Conservation (phyloP, 768 basidiomycete species). For the Pisolithus microcarpus region DNA sequence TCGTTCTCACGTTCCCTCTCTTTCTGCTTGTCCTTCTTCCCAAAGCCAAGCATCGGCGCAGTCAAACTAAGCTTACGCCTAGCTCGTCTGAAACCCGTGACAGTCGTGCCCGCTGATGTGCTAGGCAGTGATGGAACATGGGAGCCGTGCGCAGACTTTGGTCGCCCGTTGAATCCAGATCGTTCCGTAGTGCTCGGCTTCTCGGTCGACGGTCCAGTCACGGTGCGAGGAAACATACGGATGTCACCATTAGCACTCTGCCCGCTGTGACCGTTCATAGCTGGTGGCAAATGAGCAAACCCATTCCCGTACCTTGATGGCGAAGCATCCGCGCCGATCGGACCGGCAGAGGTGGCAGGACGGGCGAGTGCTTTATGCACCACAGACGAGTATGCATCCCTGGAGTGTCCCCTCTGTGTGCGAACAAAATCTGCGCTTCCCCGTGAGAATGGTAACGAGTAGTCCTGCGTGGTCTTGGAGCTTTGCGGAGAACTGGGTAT, state of each 20-base stretch:
- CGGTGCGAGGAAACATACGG: not conserved
- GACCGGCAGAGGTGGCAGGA: constrained; percentile 36
- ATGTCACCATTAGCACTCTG: not conserved
- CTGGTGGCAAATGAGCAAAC: constrained; percentile 3
- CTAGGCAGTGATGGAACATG: constrained; percentile 14
- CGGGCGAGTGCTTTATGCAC: constrained; percentile 20
- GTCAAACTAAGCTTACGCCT: constrained; percentile 65
- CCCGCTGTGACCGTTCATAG: not conserved
- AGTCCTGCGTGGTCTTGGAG: constrained; percentile 7
- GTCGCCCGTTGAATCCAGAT: constrained; percentile 9
- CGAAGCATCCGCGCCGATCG: constrained; percentile 13
- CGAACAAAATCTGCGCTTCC: constrained; percentile 13
- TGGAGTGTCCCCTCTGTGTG: constrained; percentile 8
- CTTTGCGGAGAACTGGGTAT: constrained; percentile 27
- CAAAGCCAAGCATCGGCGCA: constrained; percentile 48
- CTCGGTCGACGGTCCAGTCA: constrained; percentile 1
- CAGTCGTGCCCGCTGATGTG: constrained; percentile 14
- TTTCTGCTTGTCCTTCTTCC: constrained; percentile 47
- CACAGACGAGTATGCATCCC: not conserved
- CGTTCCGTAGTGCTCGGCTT: not conserved
- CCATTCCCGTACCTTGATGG: constrained; percentile 13
- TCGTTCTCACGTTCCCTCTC: constrained; percentile 34
- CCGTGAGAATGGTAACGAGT: constrained; percentile 14
- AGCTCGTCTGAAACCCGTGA: constrained; percentile 29
- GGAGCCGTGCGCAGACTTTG: constrained; percentile 23